Evolutionary conservation across 2,329 filamentous ascomycete genomes (phyloP).

Genomic region (Botrytis deweyae): DNA sequence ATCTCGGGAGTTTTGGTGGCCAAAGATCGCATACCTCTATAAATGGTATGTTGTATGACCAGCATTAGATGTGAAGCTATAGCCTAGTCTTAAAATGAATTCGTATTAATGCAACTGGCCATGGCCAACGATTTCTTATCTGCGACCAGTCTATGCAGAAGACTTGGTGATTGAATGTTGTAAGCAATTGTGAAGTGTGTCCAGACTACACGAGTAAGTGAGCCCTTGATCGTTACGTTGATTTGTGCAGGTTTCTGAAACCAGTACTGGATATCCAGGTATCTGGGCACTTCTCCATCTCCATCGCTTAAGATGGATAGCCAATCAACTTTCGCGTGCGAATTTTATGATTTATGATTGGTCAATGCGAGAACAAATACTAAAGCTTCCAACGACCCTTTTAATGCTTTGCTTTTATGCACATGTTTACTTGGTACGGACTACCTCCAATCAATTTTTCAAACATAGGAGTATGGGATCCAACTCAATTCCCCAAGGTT

Average conservation of each 20-base stretch:
- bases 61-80: constrained; percentile 11
- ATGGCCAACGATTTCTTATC: neutral
- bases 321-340: constrained; percentile 21
- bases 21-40: constrained; percentile 3
- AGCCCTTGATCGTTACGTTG: neutral
- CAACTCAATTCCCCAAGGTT: neutral
- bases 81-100: constrained; percentile 12
- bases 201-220: neutral
- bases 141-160: neutral
- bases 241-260: constrained; percentile 1
- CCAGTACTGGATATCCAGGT: neutral
- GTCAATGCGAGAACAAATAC: constrained; percentile 9
- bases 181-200: neutral
- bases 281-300: neutral
- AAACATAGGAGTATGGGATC: neutral
- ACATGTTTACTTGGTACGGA: constrained; percentile 5
- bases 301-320: constrained; percentile 7
- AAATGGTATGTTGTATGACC: constrained; percentile 15
- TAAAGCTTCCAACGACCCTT: constrained; percentile 11
- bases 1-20: constrained; percentile 20
- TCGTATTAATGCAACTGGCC: constrained; percentile 15
- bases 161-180: neutral
- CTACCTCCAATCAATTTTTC: constrained; percentile 3
- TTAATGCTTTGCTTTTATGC: constrained; percentile 11
- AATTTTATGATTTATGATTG: constrained; percentile 27